Base-by-base conservation (phyloP, 2,329 filamentous ascomycete genomes). In the Leptographium galeiforme region DNA sequence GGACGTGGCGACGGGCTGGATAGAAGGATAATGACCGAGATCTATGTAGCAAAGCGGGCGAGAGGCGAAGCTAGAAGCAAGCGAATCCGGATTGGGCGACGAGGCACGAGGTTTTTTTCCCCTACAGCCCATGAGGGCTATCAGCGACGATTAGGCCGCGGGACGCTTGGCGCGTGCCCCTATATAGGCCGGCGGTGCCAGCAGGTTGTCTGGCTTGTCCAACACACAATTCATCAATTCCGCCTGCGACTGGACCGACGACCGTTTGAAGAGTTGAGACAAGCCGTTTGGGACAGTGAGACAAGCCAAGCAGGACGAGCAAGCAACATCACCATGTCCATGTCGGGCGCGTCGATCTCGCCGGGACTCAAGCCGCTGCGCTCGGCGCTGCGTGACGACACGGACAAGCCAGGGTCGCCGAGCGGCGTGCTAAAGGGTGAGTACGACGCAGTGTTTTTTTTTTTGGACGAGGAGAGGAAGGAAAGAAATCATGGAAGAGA, bases 341-440 rank as follows among this genome's bases (percentile, higher is more conserved):
- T 6, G 13, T n/a, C n/a, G 4, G 12, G 12, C 11, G 19, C 53
- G 45, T 44, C 48, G 14, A 46, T 48, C 48, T 59, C 57, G 43
- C 58, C 58, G 4, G 51, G 54, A 50, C 40, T 55, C 11, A 25
- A 57, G 55, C 68, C 70, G 8, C 61, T 72, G 51, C 69, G 69
- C 48, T 72, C 71, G 40, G 71, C 69, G 30, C 62, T 73, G 58
- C 56, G 54, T 8, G 59, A 61, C 52, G 59, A 61, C 50, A 55
- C 58, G 2, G 58, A 60, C 2, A 53, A 56, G 36, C 56, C 57
- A n/a, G 53, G 55, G 36, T 54, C 57, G 3, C 40, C 40, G 14
- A 56, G 55, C 19, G 54, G 56, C 8, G 38, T 44, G 1, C 33
- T 50, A 18, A 61, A 61, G 51, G 59, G 59, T 59, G 32, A 8